These are phyloP conservation scores for Lodderomyces jiufengensis DNA, from an alignment of 1,139 yeast species.

Conservation along the genomic window DNA sequence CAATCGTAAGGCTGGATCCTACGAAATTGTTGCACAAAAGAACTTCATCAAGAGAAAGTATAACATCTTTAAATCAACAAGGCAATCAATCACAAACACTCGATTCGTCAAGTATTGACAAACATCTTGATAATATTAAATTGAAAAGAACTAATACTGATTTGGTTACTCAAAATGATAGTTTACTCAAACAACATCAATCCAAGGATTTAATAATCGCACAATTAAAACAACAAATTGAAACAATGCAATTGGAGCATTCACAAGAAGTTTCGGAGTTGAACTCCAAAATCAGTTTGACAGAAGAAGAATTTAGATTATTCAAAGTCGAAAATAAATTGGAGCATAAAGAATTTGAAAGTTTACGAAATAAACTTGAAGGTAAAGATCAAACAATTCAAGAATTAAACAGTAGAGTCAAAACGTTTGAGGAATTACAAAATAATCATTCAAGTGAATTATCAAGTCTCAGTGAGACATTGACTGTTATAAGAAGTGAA, in stretches of 20 bases:
- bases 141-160: constrained; percentile 30
- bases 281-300: constrained; percentile 3
- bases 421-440: not conserved
- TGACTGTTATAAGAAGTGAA: constrained; percentile 23
- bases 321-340: constrained; percentile 18
- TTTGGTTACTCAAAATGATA: constrained; percentile 11
- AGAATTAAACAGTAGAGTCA: not conserved
- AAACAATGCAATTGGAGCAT: constrained; percentile 8
- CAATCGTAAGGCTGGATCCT: constrained; percentile 16
- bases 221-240: constrained; percentile 8
- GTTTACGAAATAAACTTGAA: constrained; percentile 19
- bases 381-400: constrained; percentile 23
- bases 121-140: constrained; percentile 42
- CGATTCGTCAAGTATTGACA: constrained; percentile 41
- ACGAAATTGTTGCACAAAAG: constrained; percentile 21
- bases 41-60: constrained; percentile 8
- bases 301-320: constrained; percentile 11
- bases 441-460: constrained; percentile 15
- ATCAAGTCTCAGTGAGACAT: constrained; percentile 18
- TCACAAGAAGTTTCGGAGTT: constrained; percentile 7
- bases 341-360: constrained; percentile 25
- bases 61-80: constrained; percentile 8
- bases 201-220: constrained; percentile 9
- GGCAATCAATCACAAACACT: constrained; percentile 20
- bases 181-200: constrained; percentile 13